Percentiles rank a stretch among this genome's conserved stretches.
These are phyloP conservation scores for Magnaporthales sp. DNA, from an alignment of 2,329 filamentous ascomycete genomes.

Conservation along the genomic window DNA sequence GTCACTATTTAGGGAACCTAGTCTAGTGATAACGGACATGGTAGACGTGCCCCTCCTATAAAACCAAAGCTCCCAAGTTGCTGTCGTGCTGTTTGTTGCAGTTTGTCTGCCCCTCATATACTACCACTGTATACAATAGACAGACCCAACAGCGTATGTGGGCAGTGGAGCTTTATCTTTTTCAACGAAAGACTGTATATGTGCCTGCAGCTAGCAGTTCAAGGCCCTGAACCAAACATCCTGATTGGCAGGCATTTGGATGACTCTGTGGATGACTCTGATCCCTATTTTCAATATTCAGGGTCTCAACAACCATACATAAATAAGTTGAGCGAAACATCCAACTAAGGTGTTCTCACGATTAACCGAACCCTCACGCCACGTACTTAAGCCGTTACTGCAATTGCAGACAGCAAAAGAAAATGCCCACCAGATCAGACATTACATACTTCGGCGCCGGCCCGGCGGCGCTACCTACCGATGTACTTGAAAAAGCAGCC, in stretches of 20 bases:
- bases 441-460: conserved; percentile 67
- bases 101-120: background rate
- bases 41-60: background rate
- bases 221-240: background rate
- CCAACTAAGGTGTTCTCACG: background rate
- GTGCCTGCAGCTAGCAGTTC: background rate
- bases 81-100: background rate
- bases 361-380: background rate
- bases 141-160: background rate
- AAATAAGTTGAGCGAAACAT: background rate
- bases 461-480: conserved; percentile 75
- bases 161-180: background rate
- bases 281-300: background rate
- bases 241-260: background rate
- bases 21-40: background rate
- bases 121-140: background rate
- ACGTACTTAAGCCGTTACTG: background rate
- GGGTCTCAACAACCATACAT: background rate
- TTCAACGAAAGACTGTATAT: background rate
- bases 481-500: conserved; percentile 69
- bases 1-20: too few relatives aligned
- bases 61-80: background rate
- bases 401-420: background rate
- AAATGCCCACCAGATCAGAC: conserved; percentile 13
- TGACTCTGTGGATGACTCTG: background rate